phyloP scores from a whole-genome alignment of 169 alveolate genomes.

The Haemoproteus tartakovskyi region DNA sequence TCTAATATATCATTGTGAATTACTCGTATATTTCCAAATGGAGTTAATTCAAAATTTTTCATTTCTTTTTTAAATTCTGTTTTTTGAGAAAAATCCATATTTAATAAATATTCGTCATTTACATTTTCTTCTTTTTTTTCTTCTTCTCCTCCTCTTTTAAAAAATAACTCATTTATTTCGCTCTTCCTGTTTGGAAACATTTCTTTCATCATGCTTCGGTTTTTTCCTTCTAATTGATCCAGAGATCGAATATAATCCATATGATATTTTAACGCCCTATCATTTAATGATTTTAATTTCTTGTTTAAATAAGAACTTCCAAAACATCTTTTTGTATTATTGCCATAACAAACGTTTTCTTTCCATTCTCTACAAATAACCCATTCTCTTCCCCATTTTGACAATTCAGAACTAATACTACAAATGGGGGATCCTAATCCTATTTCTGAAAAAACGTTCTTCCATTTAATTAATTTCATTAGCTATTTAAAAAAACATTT shows the following conservation, averaged over 20 bases:
- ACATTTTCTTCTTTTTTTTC: conserved; percentile 9
- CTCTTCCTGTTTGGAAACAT: conserved; percentile 58
- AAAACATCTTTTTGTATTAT: conserved; percentile 34
- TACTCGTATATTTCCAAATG: conserved; percentile 28
- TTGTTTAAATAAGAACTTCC: conserved; percentile 59
- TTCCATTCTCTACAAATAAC: no score
- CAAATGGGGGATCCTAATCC: no score
- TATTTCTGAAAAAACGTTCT: no score
- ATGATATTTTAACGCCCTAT: conserved; percentile 51
- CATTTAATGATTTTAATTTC: conserved; percentile 46
- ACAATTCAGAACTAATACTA: no score
- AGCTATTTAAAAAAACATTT: no score
- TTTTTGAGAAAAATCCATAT: background rate
- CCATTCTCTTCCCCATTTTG: no score
- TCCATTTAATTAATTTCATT: no score
- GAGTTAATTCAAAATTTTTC: conserved; percentile 32
- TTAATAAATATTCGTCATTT: conserved; percentile 2
- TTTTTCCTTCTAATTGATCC: conserved; percentile 57
- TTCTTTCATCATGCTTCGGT: conserved; percentile 62
- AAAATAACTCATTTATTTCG: conserved; percentile 58
- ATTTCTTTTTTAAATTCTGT: conserved; percentile 32
- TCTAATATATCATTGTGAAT: conserved; percentile 61
- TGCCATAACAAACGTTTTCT: no score
- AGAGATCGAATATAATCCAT: conserved; percentile 52
- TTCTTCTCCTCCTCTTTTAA: conserved; percentile 1